Evolutionary conservation across 768 basidiomycete species (phyloP), one percentile per base, ranked within the genome.

Genomic region (Termitomyces sp.): DNA sequence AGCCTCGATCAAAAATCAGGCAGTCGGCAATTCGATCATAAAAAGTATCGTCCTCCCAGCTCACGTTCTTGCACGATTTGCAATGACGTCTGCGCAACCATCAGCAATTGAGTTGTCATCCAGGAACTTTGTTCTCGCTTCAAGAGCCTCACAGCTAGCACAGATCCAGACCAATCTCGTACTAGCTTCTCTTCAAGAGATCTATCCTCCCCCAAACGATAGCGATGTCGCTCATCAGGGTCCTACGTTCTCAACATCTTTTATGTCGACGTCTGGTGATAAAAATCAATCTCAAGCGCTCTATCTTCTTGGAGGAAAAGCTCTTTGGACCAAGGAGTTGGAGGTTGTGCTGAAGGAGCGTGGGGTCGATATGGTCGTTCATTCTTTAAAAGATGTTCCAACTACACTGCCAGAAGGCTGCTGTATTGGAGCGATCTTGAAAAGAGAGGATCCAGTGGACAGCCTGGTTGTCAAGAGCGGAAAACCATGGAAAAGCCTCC

Each of bases 281-380:
- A 89, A 90, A 66, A 94, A 97, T 66, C 92, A 95, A 71, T 84
- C 87, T 1, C 88, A 92, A 62, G 83, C 84, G 3, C 77, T 97
- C 18, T 95, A 95, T 72, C 78, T 94, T 9, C 74, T 97, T 16
- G 94, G 94, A 40, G 93, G 92, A n/a, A 93, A 92, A 68, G 81
- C 90, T 0, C 72, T 98, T 30, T 99, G 97, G 97, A 99, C 97
- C 38, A 91, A 93, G 65, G 96, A 98, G 65, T 85, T 99, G 54
- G 97, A 99, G 69, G 88, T 90, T 20, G 86, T 85, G 45, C 75
- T 99, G 59, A 78, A 84, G 55, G 79, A 86, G 45, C 74, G 79
- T 32, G 74, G 79, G 13, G 88, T 95, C 50, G 97, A 99, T 69
- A 85, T 98, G 80, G 83, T 99, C 65, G 86, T 98, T 20, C 96